Evolutionary conservation across 805 yeast genomes (phyloP), one percentile per base, ranked within the genome.

Genomic region (Wickerhamiella musiphila): DNA sequence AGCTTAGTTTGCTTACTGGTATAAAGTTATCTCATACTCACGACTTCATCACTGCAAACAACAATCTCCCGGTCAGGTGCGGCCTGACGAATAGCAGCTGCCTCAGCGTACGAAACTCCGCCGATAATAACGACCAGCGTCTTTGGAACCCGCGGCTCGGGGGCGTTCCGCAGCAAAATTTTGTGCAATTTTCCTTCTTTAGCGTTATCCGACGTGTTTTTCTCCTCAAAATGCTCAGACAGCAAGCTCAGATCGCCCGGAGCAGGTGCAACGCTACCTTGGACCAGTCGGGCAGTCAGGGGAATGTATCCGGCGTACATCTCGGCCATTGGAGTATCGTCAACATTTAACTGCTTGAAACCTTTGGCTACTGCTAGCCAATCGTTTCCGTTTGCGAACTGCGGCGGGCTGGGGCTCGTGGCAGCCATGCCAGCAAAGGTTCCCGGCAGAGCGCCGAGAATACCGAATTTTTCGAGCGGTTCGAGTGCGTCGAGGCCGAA

Each of bases 71-170:
- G 7, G n/a, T 15, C 25, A 3, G 18, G 22, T 2, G 78, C 70
- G n/a, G 79, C 59, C 33, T 61, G 65, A 44, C 73, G 60, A 29
- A 86, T 54, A 3, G 83, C 72, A 3, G 86, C 69, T 12, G 84
- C 59, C 52, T 86, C 98, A 6, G 90, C 71, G 48, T 78, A 63
- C 0, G 95, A 81, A 6, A 84, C 57, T 1, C 98, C 96, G 10
- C 96, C 96, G 25, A 84, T 46, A 39, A 76, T 72, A 67, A 32
- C 79, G 43, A 38, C 81, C 46, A 37, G 53, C 33, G 48, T 54
- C 34, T 47, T 49, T 7, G 51, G 47, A 22, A 43, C 46, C 20
- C 41, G 48, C 33, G 55, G 47, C 2, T 45, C 45, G 4, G 48
- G 48, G n/a, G 46, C 36, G 33, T 53, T 53, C 20, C 54, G 38